Evolutionary conservation across 345 rosid species (phyloP).

Genomic region (Citrus sinensis): DVS_A1.0 CM039167.1:15857001-15857500

Average conservation of each 20-base stretch:
- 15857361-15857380: slow-evolving; percentile 54
- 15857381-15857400: slow-evolving; percentile 31
- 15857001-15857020: slow-evolving; percentile 96
- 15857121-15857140: neutral
- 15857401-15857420: neutral
- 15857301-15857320: slow-evolving; percentile 43
- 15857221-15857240: neutral
- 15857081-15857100: neutral
- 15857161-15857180: neutral
- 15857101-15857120: neutral
- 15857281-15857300: slow-evolving; percentile 51
- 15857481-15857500: neutral
- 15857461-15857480: neutral
- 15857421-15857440: neutral
- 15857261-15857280: slow-evolving; percentile 56
- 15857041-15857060: slow-evolving; percentile 97
- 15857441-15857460: neutral
- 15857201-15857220: neutral
- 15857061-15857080: slow-evolving; percentile 13
- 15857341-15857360: slow-evolving; percentile 44
- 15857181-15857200: neutral
- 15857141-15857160: neutral
- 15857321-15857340: slow-evolving; percentile 56
- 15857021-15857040: slow-evolving; percentile 97
- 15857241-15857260: neutral